Percentiles rank a stretch among this genome's conserved stretches.
Evolutionary conservation across 768 basidiomycete species (phyloP).

Genomic region (Peribolospora baueri): DNA sequence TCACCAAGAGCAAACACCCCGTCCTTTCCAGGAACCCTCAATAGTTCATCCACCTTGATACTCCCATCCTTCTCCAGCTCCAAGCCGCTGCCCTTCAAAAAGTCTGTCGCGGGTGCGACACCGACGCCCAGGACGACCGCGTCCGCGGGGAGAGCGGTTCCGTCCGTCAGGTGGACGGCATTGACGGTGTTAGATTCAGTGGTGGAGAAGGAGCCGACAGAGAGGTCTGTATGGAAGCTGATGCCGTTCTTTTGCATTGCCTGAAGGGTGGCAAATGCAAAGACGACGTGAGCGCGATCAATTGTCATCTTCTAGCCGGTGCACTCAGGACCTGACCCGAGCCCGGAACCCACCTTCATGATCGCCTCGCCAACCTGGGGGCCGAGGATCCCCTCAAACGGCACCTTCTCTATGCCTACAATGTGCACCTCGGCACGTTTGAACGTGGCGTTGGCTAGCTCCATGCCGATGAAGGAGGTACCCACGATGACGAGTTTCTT

Average conservation of each 20-base stretch:
- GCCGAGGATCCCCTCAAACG: constrained; percentile 61
- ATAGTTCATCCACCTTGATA: constrained; percentile 47
- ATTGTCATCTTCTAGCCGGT: too few relatives aligned
- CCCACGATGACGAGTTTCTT: constrained; percentile 62
- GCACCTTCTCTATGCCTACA: constrained; percentile 55
- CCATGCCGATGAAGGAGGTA: constrained; percentile 79
- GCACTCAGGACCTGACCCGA: too few relatives aligned
- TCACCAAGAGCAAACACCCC: constrained; percentile 46
- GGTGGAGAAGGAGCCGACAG: constrained; percentile 35
- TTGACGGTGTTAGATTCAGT: constrained; percentile 31
- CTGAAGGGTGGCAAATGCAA: not conserved
- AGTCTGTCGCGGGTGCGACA: constrained; percentile 56
- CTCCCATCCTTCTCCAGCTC: constrained; percentile 51
- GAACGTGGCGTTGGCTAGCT: constrained; percentile 50
- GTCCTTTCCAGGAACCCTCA: constrained; percentile 32
- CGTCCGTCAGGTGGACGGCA: constrained; percentile 39
- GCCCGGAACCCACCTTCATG: constrained; percentile 33
- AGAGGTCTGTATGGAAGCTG: constrained; percentile 54
- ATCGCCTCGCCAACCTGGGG: constrained; percentile 51
- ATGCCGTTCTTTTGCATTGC: constrained; percentile 54
- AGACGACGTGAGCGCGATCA: too few relatives aligned
- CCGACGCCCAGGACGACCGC: constrained; percentile 68
- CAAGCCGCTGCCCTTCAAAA: constrained; percentile 42
- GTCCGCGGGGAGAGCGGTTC: constrained; percentile 41
- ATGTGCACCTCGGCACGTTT: constrained; percentile 58